A percentile compares a stretch with the other conserved stretches of the same genome.
phyloP scores from a whole-genome alignment of 768 basidiomycete genomes.

The Scleroderma bovista region DNA sequence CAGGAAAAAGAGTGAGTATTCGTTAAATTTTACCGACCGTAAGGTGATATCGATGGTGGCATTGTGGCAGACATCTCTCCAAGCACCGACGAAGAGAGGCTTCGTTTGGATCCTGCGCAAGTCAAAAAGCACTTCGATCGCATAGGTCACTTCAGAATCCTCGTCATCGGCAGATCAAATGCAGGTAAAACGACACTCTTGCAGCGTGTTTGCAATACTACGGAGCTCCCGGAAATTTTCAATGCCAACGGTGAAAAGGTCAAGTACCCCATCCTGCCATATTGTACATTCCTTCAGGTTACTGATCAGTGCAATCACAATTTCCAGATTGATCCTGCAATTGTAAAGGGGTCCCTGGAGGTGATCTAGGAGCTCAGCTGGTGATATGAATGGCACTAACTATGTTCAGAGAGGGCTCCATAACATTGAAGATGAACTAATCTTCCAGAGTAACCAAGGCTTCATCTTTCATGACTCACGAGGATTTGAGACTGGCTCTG shows the following conservation, averaged over 20 bases:
- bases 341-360: background rate
- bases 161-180: conserved; percentile 36
- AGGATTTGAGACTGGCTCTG: conserved; percentile 34
- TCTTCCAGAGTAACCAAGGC: conserved; percentile 24
- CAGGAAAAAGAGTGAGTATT: too few relatives aligned
- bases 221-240: conserved; percentile 26
- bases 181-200: conserved; percentile 38
- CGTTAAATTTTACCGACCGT: too few relatives aligned
- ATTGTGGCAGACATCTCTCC: too few relatives aligned
- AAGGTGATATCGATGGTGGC: too few relatives aligned
- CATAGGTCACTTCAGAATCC: conserved; percentile 28
- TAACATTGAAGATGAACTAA: conserved; percentile 26
- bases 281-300: background rate
- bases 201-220: conserved; percentile 32
- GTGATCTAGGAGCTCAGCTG: background rate
- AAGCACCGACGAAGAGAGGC: too few relatives aligned
- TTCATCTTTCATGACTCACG: conserved; percentile 40
- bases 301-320: background rate
- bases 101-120: background rate
- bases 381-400: background rate
- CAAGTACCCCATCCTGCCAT: background rate
- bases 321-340: background rate
- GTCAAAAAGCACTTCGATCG: background rate
- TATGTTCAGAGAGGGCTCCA: conserved; percentile 20
- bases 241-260: conserved; percentile 16